Base-by-base conservation (phyloP, 2,329 filamentous ascomycete genomes). In the Tolypocladium sp. region DNA sequence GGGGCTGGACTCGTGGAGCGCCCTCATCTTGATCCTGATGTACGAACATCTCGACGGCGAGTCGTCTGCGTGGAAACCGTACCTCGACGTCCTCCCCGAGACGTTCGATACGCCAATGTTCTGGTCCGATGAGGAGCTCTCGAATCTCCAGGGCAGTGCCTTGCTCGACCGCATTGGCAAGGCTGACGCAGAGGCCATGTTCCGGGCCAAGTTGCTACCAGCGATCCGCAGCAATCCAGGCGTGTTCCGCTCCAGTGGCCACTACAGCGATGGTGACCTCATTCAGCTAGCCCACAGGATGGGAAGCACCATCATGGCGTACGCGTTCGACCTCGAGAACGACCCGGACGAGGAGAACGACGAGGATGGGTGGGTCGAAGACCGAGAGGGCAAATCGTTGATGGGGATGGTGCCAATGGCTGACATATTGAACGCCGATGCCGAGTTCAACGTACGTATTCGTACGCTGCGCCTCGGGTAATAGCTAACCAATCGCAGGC, bases 371-470 rank as follows among this genome's bases (percentile, higher is more conserved):
- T 88, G 87, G 77, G 79, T 88, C 1, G 85, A 87, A 59, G 86
- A 89, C 59, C 79, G 80, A 56, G 79, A 86, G 3, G 78, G 77
- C 10, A 78, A 78, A 63, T 75, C 77, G 0, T 74, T 81, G 70
- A 90, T 96, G 74, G 92, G 89, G 57, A 94, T 96, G 90, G 89
- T 96, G 0, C 91, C 92, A 1, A 83, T 97, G 77, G 92, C 92
- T 1, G 92, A 96, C 70, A 87, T 96, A 68, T 79, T 97, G 38
- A 96, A 96, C 67, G 91, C 92, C 0, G 90, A 96, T 70, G 91
- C 89, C 5, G 86, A 91, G 63, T 94, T 94, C 72, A 96, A 96
- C 65, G 89, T 88, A 66, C 66, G 79, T 71, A 41, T 42, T 33
- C 9, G 53, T 12, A 8, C 7, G 8, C 37, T 41, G 30, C 2